Evolutionary conservation across 2,329 filamentous ascomycete species (phyloP).

Genomic region (Neopestalotiopsis clavispora): DNA sequence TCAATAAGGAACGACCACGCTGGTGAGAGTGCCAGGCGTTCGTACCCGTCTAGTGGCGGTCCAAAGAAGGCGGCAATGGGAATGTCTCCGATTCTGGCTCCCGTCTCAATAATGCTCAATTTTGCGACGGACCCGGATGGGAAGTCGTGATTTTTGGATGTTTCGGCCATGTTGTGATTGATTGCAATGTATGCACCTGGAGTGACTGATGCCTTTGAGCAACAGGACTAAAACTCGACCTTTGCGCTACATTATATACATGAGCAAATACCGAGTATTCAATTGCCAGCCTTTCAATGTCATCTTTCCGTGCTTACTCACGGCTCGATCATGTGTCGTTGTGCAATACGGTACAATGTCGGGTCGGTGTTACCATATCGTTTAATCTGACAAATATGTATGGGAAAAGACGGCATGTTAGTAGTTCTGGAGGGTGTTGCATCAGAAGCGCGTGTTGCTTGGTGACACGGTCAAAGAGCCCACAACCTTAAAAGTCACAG

Average conservation of each 20-base stretch:
- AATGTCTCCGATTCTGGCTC: not conserved
- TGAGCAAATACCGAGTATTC: not conserved
- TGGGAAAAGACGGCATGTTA: too few relatives aligned
- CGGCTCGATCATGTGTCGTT: too few relatives aligned
- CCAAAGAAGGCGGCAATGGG: not conserved
- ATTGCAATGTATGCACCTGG: not conserved
- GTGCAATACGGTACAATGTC: too few relatives aligned
- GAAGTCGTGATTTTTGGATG: not conserved
- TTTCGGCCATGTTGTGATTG: not conserved
- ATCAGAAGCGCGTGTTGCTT: too few relatives aligned
- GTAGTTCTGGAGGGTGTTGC: too few relatives aligned
- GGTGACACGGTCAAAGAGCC: too few relatives aligned
- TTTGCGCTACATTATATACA: not conserved
- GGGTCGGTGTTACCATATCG: too few relatives aligned
- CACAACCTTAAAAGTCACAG: too few relatives aligned
- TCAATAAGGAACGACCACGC: conserved; percentile 31
- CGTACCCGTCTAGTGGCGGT: conserved; percentile 9
- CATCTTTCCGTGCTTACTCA: too few relatives aligned
- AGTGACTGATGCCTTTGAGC: not conserved
- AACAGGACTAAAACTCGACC: not conserved
- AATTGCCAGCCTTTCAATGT: not conserved
- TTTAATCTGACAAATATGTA: too few relatives aligned
- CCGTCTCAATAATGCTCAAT: not conserved
- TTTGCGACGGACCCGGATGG: not conserved
- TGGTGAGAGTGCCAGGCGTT: not conserved